Conservation (phyloP, 257 asterid genomes). For the Lycium ferocissimum region DNA sequence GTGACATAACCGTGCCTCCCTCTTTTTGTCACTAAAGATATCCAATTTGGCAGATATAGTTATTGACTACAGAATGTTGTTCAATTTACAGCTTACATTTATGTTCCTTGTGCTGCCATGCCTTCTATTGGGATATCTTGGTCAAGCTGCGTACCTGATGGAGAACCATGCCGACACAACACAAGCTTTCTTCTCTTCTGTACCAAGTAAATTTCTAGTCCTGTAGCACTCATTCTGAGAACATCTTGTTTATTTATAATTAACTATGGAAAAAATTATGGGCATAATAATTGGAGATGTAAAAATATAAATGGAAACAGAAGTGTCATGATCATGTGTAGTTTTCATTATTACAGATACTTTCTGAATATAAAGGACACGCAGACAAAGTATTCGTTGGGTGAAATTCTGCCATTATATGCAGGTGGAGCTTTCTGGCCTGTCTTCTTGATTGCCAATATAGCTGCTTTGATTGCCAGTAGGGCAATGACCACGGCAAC, state of each 20-base stretch:
- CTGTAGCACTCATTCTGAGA: conserved; percentile 1
- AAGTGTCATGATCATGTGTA: conserved; percentile 23
- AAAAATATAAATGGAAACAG: neutral
- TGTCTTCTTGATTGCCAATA: conserved; percentile 82
- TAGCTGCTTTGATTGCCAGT: conserved; percentile 98
- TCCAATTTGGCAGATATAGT: conserved; percentile 20
- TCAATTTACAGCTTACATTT: conserved; percentile 84
- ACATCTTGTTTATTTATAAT: neutral
- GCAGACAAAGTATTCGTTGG: neutral
- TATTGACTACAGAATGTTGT: conserved; percentile 31
- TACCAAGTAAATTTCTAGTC: conserved; percentile 70
- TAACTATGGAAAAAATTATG: conserved; percentile 7
- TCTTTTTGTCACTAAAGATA: neutral
- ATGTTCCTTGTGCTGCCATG: conserved; percentile 87
- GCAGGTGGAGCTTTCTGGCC: conserved; percentile 98
- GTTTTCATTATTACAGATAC: conserved; percentile 4
- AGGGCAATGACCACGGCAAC: conserved; percentile 97
- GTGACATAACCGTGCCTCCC: neutral
- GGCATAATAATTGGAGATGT: neutral
- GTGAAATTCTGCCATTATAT: conserved; percentile 42
- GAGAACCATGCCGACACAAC: conserved; percentile 91
- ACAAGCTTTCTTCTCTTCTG: conserved; percentile 92
- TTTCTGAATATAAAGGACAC: conserved; percentile 4
- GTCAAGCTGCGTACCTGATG: conserved; percentile 99
- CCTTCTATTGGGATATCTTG: conserved; percentile 96